Base-by-base conservation (phyloP, 257 asterid genomes). In the Jaltomata sinuosa region DNA sequence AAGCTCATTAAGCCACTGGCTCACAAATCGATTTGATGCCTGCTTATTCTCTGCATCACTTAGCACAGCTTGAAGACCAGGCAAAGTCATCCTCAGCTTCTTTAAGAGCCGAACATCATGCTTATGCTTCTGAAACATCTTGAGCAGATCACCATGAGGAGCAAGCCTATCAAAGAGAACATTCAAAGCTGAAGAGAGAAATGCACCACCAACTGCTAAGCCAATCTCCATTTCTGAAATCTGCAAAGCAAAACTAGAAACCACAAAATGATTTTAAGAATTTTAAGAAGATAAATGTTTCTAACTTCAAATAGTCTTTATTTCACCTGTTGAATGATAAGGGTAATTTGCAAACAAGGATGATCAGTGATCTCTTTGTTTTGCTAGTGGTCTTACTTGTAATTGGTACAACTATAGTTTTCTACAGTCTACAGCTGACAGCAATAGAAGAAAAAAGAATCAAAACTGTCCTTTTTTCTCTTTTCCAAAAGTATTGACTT, bases 31-130 rank as follows among this genome's bases (percentile, higher is more conserved):
- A 8, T 54, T 57, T 1, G 57, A 45, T 4, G 62, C 42, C 57
- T 87, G 81, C 83, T 84, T 84, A 19, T 78, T 50, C 59, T 87
- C 84, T 14, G 86, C 87, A 77, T 85, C 87, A 45, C 31, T 54
- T 67, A 87, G 85, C 83, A 87, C 90, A 10, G 11, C 22, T 0
- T 31, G 34, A 25, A 87, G 19, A 11, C 69, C 62, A 49, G 3
- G 22, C 54, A 88, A 45, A 22, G 40, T 81, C 8, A 12, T 16
- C 25, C 3, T 22, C 36, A 85, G 50, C n/a, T 74, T 74, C 38
- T 65, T 50, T 36, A 88, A 14, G 6, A 79, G 19, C 1, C 2
- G 4, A 61, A 22, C 71, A 34, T 68, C 40, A 5, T 22, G 2
- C 62, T 8, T 85, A 3, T 1, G 5, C 27, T 29, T 19, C 7